Evolutionary conservation across 176 grass and related monocot species (phyloP).

Genomic region (Oryza rufipogon): DNA sequence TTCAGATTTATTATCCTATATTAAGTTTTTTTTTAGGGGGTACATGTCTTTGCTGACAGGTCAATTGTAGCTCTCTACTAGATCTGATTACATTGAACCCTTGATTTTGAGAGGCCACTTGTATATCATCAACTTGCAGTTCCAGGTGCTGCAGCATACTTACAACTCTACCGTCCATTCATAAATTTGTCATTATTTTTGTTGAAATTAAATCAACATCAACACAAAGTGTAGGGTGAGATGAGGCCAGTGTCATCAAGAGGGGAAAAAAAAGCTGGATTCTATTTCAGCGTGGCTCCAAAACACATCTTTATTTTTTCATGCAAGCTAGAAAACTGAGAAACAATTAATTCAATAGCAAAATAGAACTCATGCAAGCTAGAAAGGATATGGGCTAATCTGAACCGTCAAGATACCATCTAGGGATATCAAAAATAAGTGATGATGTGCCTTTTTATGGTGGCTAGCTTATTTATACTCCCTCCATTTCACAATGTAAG

Average conservation of each 20-base stretch:
- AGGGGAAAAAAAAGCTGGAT: neutral
- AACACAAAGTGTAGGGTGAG: neutral
- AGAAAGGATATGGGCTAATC: too few species aligned
- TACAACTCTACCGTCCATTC: slow-evolving; percentile 13
- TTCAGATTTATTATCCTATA: too few species aligned
- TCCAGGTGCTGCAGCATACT: neutral
- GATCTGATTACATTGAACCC: neutral
- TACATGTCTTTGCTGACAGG: slow-evolving; percentile 11
- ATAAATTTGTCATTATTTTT: neutral
- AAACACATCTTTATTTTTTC: neutral
- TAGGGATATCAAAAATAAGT: too few species aligned
- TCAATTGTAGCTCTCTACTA: slow-evolving; percentile 36
- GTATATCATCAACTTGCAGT: neutral
- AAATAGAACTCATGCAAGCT: too few species aligned
- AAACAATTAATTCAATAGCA: too few species aligned
- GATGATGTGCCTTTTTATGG: too few species aligned
- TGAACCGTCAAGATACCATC: too few species aligned
- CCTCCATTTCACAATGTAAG: too few species aligned
- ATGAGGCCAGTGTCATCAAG: neutral
- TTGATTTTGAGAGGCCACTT: slow-evolving; percentile 38
- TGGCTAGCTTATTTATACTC: too few species aligned
- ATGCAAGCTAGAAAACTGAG: too few species aligned
- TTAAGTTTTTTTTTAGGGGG: too few species aligned
- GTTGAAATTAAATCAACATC: neutral
- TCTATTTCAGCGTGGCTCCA: neutral